A percentile compares a stretch with the other conserved stretches of the same genome.
phyloP scores from a whole-genome alignment of 352 stramenopile genomes.

The Phytophthora pistaciae region DNA sequence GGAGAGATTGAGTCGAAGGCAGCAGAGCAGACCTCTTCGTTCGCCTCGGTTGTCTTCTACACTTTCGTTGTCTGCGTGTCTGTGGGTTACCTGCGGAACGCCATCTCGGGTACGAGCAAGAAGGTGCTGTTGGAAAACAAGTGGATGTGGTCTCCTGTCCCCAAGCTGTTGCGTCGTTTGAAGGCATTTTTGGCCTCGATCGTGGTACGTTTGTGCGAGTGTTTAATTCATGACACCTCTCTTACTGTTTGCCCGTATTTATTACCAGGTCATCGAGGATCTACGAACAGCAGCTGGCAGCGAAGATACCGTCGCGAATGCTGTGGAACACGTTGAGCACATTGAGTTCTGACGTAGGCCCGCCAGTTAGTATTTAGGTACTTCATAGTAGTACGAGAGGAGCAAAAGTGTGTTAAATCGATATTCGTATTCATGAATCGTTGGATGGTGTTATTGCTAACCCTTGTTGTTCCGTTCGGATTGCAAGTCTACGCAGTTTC shows the following conservation, averaged over 20 bases:
- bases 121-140: constrained; percentile 23
- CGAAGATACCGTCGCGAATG: not conserved
- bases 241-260: constrained; percentile 7
- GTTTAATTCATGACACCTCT: not conserved
- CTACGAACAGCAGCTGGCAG: constrained; percentile 18
- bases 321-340: constrained; percentile 25
- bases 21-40: constrained; percentile 7
- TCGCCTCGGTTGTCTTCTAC: constrained; percentile 48
- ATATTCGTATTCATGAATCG: constrained; percentile 25
- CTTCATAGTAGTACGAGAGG: constrained; percentile 17
- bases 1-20: not conserved
- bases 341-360: constrained; percentile 24
- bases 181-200: constrained; percentile 44
- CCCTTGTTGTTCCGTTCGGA: not conserved
- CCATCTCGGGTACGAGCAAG: constrained; percentile 19
- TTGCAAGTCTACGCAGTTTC: constrained; percentile 24
- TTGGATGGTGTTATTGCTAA: constrained; percentile 8
- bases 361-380: constrained; percentile 25
- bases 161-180: constrained; percentile 32
- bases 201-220: constrained; percentile 39
- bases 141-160: constrained; percentile 48
- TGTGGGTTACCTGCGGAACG: constrained; percentile 41
- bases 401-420: constrained; percentile 27
- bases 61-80: constrained; percentile 35
- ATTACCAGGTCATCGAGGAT: constrained; percentile 51